Evolutionary conservation across 495 filamentous ascomycete species (phyloP), one percentile per base, ranked within the genome.

Genomic region (Trichoderma virens): DNA sequence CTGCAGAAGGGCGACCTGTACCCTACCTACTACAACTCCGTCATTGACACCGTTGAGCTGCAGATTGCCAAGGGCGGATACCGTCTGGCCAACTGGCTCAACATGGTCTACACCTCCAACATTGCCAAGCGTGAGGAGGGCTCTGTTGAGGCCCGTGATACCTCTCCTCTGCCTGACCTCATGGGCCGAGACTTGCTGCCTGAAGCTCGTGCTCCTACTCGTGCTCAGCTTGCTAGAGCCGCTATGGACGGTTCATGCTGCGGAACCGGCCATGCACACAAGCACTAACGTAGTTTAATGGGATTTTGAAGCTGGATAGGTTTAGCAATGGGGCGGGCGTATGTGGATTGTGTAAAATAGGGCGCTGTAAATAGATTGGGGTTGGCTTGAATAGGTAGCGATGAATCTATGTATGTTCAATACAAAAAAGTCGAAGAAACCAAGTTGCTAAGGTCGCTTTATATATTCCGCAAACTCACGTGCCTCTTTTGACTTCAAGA

Each of bases 21-120:
- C 60, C 80, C 78, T 7, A 68, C 62, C 20, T 88, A 88, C 70
- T 83, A 83, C 67, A 73, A 79, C 27, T 70, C 73, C 38, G 78
- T 82, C 59, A 64, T 80, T 41, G 81, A 78, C 7, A 78, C 81
- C 14, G 73, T 90, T 45, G 78, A 88, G 72, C 41, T 83, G 56
- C 83, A 88, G 74, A 84, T 90, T 70, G 83, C 85, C 0, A 88
- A 88, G 73, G 84, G 78, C 28, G 86, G 86, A 0, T 85, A 72
- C 62, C 71, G 76, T 38, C 62, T 77, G 63, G 76, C 65, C 25
- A 72, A 68, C 18, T 77, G 71, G 75, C 67, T 77, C 45, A 77
- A 78, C 41, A 32, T 66, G 62, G 64, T 68, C 47, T 39, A 64
- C 65, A 27, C 45, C 59, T 59, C 59, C 47, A 56, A 56, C 51